phyloP scores from a whole-genome alignment of 2,329 filamentous ascomycete species.

The Fusarium albidum region DNA sequence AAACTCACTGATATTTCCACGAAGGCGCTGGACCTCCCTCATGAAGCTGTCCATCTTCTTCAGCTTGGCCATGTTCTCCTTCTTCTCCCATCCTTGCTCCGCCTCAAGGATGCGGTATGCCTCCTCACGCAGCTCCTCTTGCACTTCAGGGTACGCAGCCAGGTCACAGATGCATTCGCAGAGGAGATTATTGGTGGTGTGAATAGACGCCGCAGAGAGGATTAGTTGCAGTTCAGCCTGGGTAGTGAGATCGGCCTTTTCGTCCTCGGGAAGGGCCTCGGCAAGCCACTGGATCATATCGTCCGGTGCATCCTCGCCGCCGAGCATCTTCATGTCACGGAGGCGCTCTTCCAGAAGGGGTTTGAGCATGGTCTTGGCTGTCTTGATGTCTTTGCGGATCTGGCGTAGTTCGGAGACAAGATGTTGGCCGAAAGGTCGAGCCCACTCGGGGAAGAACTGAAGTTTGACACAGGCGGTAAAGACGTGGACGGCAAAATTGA shows the following conservation, averaged over 20 bases:
- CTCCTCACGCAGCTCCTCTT: conserved; percentile 59
- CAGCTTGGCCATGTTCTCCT: conserved; percentile 53
- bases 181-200: conserved; percentile 54
- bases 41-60: conserved; percentile 60
- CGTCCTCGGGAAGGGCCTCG: conserved; percentile 49
- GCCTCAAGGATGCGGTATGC: conserved; percentile 52
- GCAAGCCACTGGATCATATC: conserved; percentile 57
- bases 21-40: conserved; percentile 52
- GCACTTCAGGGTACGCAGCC: conserved; percentile 55
- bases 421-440: conserved; percentile 56
- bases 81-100: conserved; percentile 52
- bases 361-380: conserved; percentile 52
- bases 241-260: conserved; percentile 48
- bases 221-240: conserved; percentile 56
- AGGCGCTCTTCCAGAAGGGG: conserved; percentile 58
- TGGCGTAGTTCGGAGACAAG: conserved; percentile 56
- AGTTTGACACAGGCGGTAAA: conserved; percentile 59
- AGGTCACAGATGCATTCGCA: conserved; percentile 61
- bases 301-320: conserved; percentile 48
- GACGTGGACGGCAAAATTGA: conserved; percentile 59
- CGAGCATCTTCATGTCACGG: conserved; percentile 48
- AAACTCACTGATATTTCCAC: conserved; percentile 53
- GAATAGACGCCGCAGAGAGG: conserved; percentile 54
- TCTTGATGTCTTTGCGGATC: conserved; percentile 53
- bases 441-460: conserved; percentile 60